A percentile compares a stretch with the other conserved stretches of the same genome.
phyloP scores from a whole-genome alignment of 108 stramenopile species.

The Stephanodiscus triporus region DNA sequence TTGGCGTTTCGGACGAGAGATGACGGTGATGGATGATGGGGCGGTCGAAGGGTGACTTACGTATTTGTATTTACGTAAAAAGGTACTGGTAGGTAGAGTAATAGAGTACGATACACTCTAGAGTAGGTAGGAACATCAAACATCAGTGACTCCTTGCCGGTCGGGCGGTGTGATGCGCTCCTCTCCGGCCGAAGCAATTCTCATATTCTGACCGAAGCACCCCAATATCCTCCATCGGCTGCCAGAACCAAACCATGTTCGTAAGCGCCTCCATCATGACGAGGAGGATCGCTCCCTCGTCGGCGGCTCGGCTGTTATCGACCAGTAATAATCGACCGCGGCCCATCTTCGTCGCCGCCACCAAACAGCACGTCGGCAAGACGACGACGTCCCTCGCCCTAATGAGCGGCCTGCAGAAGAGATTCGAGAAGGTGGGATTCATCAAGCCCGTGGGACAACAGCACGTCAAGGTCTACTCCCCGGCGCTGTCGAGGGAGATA shows the following conservation, averaged over 20 bases:
- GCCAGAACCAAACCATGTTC: neutral
- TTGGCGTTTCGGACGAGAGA: too few species aligned
- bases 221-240: too few species aligned
- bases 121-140: too few species aligned
- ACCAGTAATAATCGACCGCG: constrained; percentile 21
- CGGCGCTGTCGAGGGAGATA: constrained; percentile 58
- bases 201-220: too few species aligned
- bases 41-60: too few species aligned
- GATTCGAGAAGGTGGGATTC: constrained; percentile 90
- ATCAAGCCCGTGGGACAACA: constrained; percentile 97
- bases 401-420: constrained; percentile 88
- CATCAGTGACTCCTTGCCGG: too few species aligned
- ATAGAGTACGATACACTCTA: too few species aligned
- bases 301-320: constrained; percentile 4
- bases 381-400: constrained; percentile 90
- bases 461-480: constrained; percentile 64
- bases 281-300: neutral
- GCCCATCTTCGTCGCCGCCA: constrained; percentile 94
- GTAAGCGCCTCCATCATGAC: neutral
- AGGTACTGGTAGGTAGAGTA: too few species aligned
- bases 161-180: too few species aligned
- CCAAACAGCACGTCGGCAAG: constrained; percentile 96
- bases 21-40: too few species aligned
- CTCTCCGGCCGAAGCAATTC: too few species aligned
- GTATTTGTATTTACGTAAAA: too few species aligned